phyloP scores from a whole-genome alignment of 495 filamentous ascomycete genomes.

The Apodospora peruviana region DNA sequence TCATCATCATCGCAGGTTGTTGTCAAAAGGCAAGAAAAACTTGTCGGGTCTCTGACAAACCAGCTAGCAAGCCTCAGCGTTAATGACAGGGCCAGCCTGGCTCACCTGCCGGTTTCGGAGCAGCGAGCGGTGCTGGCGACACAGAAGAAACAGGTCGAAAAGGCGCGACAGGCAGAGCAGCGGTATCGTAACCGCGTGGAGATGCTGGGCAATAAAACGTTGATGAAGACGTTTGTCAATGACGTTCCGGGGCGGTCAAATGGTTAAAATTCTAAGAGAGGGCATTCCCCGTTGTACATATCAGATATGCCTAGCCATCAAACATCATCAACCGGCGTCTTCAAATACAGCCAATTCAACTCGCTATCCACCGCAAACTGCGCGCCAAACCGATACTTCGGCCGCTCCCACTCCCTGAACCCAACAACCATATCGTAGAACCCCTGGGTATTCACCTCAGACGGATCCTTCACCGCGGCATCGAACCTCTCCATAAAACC shows the following conservation, averaged over 20 bases:
- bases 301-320: too few relatives aligned
- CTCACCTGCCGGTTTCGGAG: constrained; percentile 21
- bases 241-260: background rate
- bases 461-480: constrained; percentile 2
- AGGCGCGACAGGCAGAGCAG: constrained; percentile 17
- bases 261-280: too few relatives aligned
- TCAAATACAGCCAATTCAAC: constrained; percentile 17
- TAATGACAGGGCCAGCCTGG: constrained; percentile 22
- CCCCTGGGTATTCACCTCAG: constrained; percentile 5
- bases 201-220: constrained; percentile 5
- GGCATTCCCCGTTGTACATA: too few relatives aligned
- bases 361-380: constrained; percentile 17
- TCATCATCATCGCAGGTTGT: constrained; percentile 15
- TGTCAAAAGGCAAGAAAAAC: constrained; percentile 12
- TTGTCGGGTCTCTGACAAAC: too few relatives aligned
- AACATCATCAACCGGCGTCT: constrained; percentile 16
- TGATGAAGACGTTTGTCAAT: background rate
- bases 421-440: constrained; percentile 12
- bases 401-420: constrained; percentile 11
- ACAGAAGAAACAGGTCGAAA: constrained; percentile 23
- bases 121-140: constrained; percentile 25
- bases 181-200: constrained; percentile 3
- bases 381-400: background rate
- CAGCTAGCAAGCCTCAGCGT: constrained; percentile 21
- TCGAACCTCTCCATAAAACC: constrained; percentile 13